Conservation (phyloP, 2,329 filamentous ascomycete genomes). For the Arthrocladium fulminans region DNA sequence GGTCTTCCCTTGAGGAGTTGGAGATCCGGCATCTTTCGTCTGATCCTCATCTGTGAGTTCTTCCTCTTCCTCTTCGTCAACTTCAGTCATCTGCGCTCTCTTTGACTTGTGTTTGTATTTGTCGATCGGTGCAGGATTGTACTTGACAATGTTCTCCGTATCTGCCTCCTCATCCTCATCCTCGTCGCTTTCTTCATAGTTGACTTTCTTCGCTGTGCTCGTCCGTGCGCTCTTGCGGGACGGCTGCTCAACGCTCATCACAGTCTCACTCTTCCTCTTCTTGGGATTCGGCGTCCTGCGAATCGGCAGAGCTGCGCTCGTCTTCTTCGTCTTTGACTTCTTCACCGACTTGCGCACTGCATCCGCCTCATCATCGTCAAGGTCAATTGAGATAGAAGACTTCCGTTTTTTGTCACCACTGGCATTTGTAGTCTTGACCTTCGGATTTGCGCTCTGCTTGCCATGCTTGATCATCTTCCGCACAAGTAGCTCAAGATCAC, state of each 20-base stretch:
- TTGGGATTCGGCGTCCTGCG: slow-evolving; percentile 19
- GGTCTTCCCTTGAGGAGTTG: neutral
- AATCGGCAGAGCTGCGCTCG: slow-evolving; percentile 15
- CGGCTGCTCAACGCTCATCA: slow-evolving; percentile 26
- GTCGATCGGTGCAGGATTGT: slow-evolving; percentile 25
- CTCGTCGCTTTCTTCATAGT: slow-evolving; percentile 37
- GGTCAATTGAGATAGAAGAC: slow-evolving; percentile 26
- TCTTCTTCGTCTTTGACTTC: slow-evolving; percentile 13
- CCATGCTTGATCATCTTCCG: slow-evolving; percentile 56
- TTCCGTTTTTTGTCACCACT: slow-evolving; percentile 34
- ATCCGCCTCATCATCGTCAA: slow-evolving; percentile 19
- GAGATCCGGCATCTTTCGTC: neutral
- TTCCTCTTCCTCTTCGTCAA: slow-evolving; percentile 20
- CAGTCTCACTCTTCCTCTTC: slow-evolving; percentile 32
- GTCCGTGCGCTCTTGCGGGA: slow-evolving; percentile 33
- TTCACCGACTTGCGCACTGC: slow-evolving; percentile 17
- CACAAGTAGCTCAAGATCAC: slow-evolving; percentile 68
- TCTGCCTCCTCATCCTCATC: slow-evolving; percentile 36
- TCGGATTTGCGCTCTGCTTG: slow-evolving; percentile 18
- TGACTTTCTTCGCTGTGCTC: slow-evolving; percentile 29
- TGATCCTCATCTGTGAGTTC: slow-evolving; percentile 18
- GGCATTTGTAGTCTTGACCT: slow-evolving; percentile 19
- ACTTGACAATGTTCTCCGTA: slow-evolving; percentile 16
- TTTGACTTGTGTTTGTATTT: slow-evolving; percentile 23
- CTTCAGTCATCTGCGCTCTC: slow-evolving; percentile 22